These are phyloP conservation scores for Trichosporon ovoides DNA, from an alignment of 1,284 basidiomycete genomes.

Conservation along the genomic window DNA sequence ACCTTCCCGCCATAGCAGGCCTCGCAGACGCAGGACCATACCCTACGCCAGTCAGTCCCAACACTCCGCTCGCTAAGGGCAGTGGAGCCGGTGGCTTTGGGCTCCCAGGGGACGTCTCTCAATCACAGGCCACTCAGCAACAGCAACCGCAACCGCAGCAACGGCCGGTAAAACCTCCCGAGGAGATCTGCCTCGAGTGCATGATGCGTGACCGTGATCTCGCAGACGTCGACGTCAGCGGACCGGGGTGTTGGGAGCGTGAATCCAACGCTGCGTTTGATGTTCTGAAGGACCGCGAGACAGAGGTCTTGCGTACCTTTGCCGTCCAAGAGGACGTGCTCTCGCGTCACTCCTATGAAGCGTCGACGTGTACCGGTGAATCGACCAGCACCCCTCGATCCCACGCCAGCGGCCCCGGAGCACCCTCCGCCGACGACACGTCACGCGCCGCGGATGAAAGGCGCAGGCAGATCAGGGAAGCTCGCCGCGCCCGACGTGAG, in stretches of 20 bases:
- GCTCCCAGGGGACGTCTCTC: neutral
- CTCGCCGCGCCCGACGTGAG: constrained; percentile 22
- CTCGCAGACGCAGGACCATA: constrained; percentile 43
- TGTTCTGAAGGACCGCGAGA: constrained; percentile 70
- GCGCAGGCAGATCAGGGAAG: constrained; percentile 14
- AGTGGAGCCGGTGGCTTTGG: neutral
- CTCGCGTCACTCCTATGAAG: constrained; percentile 13
- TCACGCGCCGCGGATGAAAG: constrained; percentile 3
- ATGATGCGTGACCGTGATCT: constrained; percentile 99
- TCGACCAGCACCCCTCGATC: constrained; percentile 12
- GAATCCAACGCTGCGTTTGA: constrained; percentile 77
- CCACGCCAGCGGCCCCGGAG: constrained; percentile 1
- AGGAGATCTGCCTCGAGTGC: constrained; percentile 90
- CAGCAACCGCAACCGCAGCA: neutral
- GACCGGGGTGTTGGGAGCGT: constrained; percentile 83
- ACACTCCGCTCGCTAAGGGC: constrained; percentile 4
- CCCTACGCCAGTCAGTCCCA: constrained; percentile 17
- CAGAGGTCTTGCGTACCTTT: constrained; percentile 33
- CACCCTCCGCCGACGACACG: constrained; percentile 7
- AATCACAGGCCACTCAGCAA: neutral
- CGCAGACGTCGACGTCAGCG: constrained; percentile 86
- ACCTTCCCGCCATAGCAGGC: constrained; percentile 37
- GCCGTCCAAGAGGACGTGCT: constrained; percentile 10
- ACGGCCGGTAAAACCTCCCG: constrained; percentile 27
- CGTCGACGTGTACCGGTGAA: constrained; percentile 6